Percentiles rank a stretch among this genome's conserved stretches.
Evolutionary conservation across 1,139 yeast genomes (phyloP).

Genomic region (Suhomyces yuchorum): DNA sequence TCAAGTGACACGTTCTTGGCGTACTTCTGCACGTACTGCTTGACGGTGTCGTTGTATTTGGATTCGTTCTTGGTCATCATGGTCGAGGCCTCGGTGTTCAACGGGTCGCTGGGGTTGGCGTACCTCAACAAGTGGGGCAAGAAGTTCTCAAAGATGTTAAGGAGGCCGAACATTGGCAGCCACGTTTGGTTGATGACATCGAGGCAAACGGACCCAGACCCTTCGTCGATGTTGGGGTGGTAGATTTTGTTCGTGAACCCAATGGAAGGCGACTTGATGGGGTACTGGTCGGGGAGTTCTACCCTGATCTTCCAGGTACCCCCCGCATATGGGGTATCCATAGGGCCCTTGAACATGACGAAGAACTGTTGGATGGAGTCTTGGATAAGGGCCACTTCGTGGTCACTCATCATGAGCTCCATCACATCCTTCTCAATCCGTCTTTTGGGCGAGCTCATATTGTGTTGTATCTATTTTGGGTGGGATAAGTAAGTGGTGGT

Average conservation of each 20-base stretch:
- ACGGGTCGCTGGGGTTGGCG: constrained; percentile 93
- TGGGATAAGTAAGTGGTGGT: constrained; percentile 1
- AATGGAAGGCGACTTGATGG: constrained; percentile 93
- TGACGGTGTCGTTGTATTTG: constrained; percentile 69
- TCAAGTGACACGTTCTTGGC: constrained; percentile 52
- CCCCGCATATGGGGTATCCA: constrained; percentile 84
- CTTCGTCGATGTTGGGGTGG: constrained; percentile 92
- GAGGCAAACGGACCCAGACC: constrained; percentile 90
- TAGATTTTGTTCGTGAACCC: constrained; percentile 90
- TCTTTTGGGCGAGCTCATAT: constrained; percentile 73
- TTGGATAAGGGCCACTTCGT: constrained; percentile 80
- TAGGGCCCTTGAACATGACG: constrained; percentile 86
- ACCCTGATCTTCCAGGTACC: constrained; percentile 93
- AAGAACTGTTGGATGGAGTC: constrained; percentile 91
- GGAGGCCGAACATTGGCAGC: constrained; percentile 96
- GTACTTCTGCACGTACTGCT: constrained; percentile 70
- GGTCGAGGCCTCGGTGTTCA: constrained; percentile 89
- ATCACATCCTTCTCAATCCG: constrained; percentile 95
- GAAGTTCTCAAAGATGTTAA: constrained; percentile 90
- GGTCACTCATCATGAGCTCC: constrained; percentile 96
- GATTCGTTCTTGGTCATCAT: constrained; percentile 72
- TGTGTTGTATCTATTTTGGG: background rate
- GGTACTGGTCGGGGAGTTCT: constrained; percentile 93
- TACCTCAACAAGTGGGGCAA: constrained; percentile 88
- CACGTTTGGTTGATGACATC: constrained; percentile 97